Conservation (phyloP, 192 early-diverging fungal species). For the Powellomyces hirtus region DNA sequence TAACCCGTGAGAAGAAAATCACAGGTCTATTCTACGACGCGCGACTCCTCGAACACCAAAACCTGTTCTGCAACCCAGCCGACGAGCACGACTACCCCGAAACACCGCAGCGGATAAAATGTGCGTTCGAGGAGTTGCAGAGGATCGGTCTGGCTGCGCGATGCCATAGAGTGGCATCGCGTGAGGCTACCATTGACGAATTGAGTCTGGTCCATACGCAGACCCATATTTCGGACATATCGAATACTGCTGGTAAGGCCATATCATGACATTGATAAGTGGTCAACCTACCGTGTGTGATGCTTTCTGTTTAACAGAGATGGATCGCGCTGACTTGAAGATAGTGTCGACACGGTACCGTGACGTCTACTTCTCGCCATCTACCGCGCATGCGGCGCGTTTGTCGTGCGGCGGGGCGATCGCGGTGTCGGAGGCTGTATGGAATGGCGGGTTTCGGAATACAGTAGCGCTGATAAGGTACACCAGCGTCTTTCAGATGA, state of each 20-base stretch:
- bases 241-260: slow-evolving; percentile 9
- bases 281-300: too few species aligned
- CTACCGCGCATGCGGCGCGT: slow-evolving; percentile 39
- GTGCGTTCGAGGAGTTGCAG: slow-evolving; percentile 17
- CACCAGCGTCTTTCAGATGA: background rate
- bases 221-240: slow-evolving; percentile 14
- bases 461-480: slow-evolving; percentile 78
- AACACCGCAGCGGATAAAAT: slow-evolving; percentile 15
- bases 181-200: background rate
- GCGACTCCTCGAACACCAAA: slow-evolving; percentile 26
- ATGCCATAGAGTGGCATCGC: background rate
- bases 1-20: too few species aligned
- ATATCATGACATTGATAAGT: too few species aligned
- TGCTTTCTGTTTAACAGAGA: too few species aligned
- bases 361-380: slow-evolving; percentile 32
- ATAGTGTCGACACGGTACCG: slow-evolving; percentile 10
- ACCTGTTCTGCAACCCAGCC: slow-evolving; percentile 1
- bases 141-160: background rate
- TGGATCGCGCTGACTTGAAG: too few species aligned
- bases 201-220: slow-evolving; percentile 10
- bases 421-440: slow-evolving; percentile 69
- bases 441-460: slow-evolving; percentile 59
- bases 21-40: slow-evolving; percentile 37
- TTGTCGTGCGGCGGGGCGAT: slow-evolving; percentile 77
- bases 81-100: slow-evolving; percentile 19